Conservation (phyloP, 768 basidiomycete genomes). For the Dentipellis sp. region DNA sequence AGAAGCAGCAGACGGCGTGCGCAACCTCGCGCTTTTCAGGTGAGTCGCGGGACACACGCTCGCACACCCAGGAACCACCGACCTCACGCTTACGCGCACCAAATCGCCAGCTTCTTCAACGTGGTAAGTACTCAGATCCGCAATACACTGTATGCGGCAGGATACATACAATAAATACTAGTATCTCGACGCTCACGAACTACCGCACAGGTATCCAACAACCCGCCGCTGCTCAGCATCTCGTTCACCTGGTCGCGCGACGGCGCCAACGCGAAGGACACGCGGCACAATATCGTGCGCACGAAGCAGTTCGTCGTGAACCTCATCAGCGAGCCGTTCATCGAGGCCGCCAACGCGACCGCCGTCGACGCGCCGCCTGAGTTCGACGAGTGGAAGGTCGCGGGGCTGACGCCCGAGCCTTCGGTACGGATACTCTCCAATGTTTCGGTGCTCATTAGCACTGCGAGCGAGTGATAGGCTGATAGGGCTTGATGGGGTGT, state of each 20-base stretch:
- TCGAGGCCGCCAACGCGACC: conserved; percentile 47
- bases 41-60: too few species aligned
- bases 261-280: conserved; percentile 42
- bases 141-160: too few species aligned
- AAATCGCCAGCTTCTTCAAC: conserved; percentile 20
- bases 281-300: conserved; percentile 51
- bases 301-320: conserved; percentile 66
- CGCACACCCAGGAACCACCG: too few species aligned
- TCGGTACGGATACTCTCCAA: conserved; percentile 38
- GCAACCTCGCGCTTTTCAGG: conserved; percentile 55
- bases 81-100: too few species aligned
- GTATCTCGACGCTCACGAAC: conserved; percentile 3
- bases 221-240: conserved; percentile 59
- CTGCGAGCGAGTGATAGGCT: neutral
- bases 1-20: conserved; percentile 35
- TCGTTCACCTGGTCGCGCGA: conserved; percentile 37
- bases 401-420: conserved; percentile 43
- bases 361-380: conserved; percentile 45
- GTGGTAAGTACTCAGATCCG: too few species aligned
- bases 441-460: too few species aligned
- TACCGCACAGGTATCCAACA: conserved; percentile 39
- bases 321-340: conserved; percentile 59
- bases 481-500: too few species aligned
- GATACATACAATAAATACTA: conserved; percentile 2
- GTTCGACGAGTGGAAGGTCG: conserved; percentile 50